phyloP scores from a whole-genome alignment of 176 grass and related monocot species.

The Zoysia pacifica region DNA sequence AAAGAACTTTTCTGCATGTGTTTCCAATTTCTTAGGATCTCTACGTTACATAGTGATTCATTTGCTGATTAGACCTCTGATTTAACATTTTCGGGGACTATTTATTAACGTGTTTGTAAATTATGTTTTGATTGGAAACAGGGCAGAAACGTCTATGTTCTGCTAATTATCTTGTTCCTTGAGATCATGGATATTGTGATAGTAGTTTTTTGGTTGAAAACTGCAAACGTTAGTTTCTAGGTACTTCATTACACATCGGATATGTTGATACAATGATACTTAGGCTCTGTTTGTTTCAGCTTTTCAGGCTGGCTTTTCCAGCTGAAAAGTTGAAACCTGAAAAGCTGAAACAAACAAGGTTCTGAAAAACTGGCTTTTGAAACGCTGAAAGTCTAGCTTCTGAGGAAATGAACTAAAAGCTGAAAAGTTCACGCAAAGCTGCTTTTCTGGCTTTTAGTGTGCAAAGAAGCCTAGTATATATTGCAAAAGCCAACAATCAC shows the following conservation, averaged over 20 bases:
- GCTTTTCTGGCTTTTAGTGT: too few species aligned
- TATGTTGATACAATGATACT: not conserved
- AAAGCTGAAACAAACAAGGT: too few species aligned
- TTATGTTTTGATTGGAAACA: not conserved
- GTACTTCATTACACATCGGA: not conserved
- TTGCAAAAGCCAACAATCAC: too few species aligned
- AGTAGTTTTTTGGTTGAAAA: not conserved
- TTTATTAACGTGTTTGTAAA: not conserved
- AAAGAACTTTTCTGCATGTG: constrained; percentile 10
- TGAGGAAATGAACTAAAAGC: too few species aligned
- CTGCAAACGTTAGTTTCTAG: constrained; percentile 5
- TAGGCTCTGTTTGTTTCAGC: too few species aligned
- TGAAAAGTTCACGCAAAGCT: too few species aligned
- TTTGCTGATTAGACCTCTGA: not conserved
- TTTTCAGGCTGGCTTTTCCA: too few species aligned
- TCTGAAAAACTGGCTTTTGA: too few species aligned
- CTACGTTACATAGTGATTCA: not conserved
- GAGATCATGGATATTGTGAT: not conserved
- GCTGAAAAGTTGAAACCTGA: too few species aligned
- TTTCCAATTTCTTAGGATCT: constrained; percentile 3
- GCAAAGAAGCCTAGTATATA: too few species aligned
- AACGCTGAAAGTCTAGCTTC: too few species aligned
- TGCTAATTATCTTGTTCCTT: not conserved
- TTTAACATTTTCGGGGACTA: not conserved
- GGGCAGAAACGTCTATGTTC: not conserved